phyloP scores from a whole-genome alignment of 73 alveolate species.

The Uronychia setigera region DNA sequence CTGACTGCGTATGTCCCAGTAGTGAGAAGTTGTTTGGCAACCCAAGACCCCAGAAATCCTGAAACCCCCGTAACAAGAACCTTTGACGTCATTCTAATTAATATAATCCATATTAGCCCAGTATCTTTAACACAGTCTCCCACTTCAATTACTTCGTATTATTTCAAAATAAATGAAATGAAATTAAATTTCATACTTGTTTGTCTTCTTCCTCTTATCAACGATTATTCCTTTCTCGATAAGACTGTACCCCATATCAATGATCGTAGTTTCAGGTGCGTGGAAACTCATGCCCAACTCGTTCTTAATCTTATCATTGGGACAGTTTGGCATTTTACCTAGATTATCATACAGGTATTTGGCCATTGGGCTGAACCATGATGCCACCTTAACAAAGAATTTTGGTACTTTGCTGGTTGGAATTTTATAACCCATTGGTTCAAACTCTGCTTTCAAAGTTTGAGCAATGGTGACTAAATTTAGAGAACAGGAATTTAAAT shows the following conservation, averaged over 20 bases:
- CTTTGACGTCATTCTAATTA: too few species aligned
- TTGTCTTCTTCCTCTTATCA: constrained; percentile 53
- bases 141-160: too few species aligned
- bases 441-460: constrained; percentile 30
- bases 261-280: background rate
- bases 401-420: background rate
- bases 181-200: too few species aligned
- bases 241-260: constrained; percentile 61
- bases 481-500: constrained; percentile 6
- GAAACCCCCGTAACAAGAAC: constrained; percentile 8
- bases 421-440: constrained; percentile 29
- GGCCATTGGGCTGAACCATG: too few species aligned
- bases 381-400: too few species aligned
- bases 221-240: constrained; percentile 52
- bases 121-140: too few species aligned
- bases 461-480: background rate
- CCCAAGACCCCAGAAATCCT: constrained; percentile 22
- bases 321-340: too few species aligned
- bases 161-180: too few species aligned
- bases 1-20: constrained; percentile 14
- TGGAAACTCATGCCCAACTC: constrained; percentile 35
- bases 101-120: too few species aligned
- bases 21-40: constrained; percentile 3
- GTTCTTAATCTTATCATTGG: constrained; percentile 31
- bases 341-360: too few species aligned